phyloP scores from a whole-genome alignment of 805 yeast genomes.

The Naumovozyma baii region DNA sequence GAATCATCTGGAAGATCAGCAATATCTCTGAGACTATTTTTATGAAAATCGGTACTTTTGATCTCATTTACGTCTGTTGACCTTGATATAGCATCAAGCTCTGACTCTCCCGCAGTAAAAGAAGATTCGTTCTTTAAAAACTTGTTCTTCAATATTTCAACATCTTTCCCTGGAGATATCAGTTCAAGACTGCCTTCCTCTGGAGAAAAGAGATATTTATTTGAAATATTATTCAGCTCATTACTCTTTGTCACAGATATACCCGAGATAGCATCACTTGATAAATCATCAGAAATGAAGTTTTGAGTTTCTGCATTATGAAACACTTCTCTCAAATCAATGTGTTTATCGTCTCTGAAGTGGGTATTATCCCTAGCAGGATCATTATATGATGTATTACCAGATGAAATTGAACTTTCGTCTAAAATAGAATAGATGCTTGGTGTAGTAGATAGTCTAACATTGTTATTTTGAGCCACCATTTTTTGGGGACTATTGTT shows the following conservation, averaged over 20 bases:
- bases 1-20: slow-evolving; percentile 82
- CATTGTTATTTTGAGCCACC: slow-evolving; percentile 1
- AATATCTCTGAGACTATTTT: slow-evolving; percentile 35
- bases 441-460: slow-evolving; percentile 20
- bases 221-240: slow-evolving; percentile 4
- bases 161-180: slow-evolving; percentile 28
- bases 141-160: slow-evolving; percentile 24
- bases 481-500: slow-evolving; percentile 16
- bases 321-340: slow-evolving; percentile 8
- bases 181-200: slow-evolving; percentile 20
- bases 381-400: slow-evolving; percentile 5
- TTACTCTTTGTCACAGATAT: not conserved
- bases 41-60: slow-evolving; percentile 1
- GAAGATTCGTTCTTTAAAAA: slow-evolving; percentile 13
- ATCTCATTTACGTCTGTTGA: not conserved
- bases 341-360: not conserved
- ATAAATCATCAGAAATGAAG: not conserved
- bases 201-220: slow-evolving; percentile 25
- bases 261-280: slow-evolving; percentile 1
- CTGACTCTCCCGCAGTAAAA: not conserved
- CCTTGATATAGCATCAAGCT: not conserved
- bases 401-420: slow-evolving; percentile 13
- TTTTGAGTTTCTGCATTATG: slow-evolving; percentile 1
- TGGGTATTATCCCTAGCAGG: not conserved
- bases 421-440: slow-evolving; percentile 25